Conservation (phyloP, 2,329 filamentous ascomycete genomes). For the Lithohypha guttulata region DNA sequence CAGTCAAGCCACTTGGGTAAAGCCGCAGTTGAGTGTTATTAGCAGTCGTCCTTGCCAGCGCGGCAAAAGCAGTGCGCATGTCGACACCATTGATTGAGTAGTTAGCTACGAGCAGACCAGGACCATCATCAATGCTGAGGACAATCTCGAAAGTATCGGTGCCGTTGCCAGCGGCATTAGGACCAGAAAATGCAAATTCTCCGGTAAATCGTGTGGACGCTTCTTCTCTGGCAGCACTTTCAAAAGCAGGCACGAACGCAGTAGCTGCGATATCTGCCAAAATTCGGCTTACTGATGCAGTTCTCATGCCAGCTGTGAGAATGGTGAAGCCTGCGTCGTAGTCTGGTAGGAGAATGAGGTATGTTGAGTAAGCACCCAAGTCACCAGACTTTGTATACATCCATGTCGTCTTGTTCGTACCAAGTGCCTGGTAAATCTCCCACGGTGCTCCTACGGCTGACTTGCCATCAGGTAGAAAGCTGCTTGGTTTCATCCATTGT, state of each 20-base stretch:
- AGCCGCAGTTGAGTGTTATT: background rate
- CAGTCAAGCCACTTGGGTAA: background rate
- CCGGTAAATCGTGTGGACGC: slow-evolving; percentile 5
- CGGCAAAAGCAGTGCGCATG: slow-evolving; percentile 1
- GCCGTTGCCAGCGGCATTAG: slow-evolving; percentile 2
- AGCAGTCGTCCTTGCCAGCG: background rate
- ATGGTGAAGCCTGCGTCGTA: slow-evolving; percentile 29
- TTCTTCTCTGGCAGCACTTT: slow-evolving; percentile 8
- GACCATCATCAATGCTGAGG: slow-evolving; percentile 16
- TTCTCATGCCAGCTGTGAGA: slow-evolving; percentile 21
- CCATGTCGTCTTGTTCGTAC: slow-evolving; percentile 15
- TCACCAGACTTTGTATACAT: slow-evolving; percentile 29
- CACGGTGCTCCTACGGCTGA: slow-evolving; percentile 36
- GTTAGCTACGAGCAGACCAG: slow-evolving; percentile 12
- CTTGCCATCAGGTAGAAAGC: slow-evolving; percentile 22
- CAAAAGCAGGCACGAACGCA: slow-evolving; percentile 9
- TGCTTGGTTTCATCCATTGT: slow-evolving; percentile 38
- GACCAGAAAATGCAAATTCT: slow-evolving; percentile 8
- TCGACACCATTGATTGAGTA: slow-evolving; percentile 17
- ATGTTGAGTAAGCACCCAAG: slow-evolving; percentile 27
- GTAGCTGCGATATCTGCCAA: slow-evolving; percentile 7
- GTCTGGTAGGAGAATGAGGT: slow-evolving; percentile 27
- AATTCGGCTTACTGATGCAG: background rate
- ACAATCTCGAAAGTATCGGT: background rate
- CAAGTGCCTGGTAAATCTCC: slow-evolving; percentile 27